Conservation (phyloP, 2,329 filamentous ascomycete species). For the Stachybotrys echinatus region DNA sequence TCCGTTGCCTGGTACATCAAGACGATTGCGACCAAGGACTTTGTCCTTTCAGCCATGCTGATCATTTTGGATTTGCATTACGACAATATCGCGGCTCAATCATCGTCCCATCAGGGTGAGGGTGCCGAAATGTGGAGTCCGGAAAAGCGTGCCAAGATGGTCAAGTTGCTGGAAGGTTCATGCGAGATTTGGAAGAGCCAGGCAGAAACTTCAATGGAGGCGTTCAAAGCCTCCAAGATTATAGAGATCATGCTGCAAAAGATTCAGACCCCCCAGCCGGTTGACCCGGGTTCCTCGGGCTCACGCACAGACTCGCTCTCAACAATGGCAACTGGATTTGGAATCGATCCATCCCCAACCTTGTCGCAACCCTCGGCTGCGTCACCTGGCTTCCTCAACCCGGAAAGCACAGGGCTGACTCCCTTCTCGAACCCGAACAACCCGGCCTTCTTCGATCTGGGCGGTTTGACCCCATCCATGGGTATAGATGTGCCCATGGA, state of each 20-base stretch:
- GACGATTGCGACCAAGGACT: constrained; percentile 77
- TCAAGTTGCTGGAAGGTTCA: constrained; percentile 65
- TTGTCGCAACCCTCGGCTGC: constrained; percentile 10
- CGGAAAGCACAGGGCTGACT: constrained; percentile 13
- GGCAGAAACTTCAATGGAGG: constrained; percentile 76
- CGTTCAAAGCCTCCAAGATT: constrained; percentile 77
- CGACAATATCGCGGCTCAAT: constrained; percentile 44
- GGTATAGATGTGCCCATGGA: constrained; percentile 24
- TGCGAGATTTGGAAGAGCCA: constrained; percentile 75
- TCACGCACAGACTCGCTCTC: constrained; percentile 15
- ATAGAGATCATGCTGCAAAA: constrained; percentile 83
- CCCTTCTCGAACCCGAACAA: constrained; percentile 31
- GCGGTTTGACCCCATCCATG: constrained; percentile 24
- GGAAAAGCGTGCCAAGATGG: constrained; percentile 67
- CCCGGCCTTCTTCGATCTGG: constrained; percentile 38
- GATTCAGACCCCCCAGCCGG: constrained; percentile 39
- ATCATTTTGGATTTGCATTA: constrained; percentile 79
- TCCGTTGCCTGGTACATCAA: constrained; percentile 75
- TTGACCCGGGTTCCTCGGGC: constrained; percentile 6
- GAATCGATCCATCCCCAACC: constrained; percentile 26
- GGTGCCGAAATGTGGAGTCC: constrained; percentile 51
- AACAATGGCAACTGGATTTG: constrained; percentile 31
- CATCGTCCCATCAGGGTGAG: constrained; percentile 33
- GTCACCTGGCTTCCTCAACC: neutral
- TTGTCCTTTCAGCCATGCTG: constrained; percentile 79